phyloP scores from a whole-genome alignment of 1,139 yeast species.

The Diutina sp. region DNA sequence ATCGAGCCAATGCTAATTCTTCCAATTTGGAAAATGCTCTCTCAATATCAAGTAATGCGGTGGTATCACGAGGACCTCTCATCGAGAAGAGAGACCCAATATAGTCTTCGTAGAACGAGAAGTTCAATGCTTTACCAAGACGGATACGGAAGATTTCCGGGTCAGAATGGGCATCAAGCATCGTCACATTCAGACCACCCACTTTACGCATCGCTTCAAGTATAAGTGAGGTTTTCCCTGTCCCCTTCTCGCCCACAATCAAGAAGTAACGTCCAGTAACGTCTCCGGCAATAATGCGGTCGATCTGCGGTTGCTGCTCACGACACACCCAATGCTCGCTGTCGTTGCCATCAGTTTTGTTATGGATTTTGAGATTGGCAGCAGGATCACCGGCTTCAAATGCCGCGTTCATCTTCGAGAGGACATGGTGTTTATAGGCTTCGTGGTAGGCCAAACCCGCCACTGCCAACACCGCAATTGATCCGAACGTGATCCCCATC shows the following conservation, averaged over 20 bases:
- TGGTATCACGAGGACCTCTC: conserved; percentile 76
- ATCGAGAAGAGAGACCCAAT: conserved; percentile 75
- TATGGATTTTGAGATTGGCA: conserved; percentile 42
- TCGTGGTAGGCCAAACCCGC: conserved; percentile 65
- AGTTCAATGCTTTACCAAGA: conserved; percentile 64
- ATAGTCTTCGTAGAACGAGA: conserved; percentile 68
- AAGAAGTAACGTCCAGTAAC: conserved; percentile 57
- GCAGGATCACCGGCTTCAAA: conserved; percentile 62
- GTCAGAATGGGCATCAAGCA: conserved; percentile 77
- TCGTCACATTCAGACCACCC: conserved; percentile 52
- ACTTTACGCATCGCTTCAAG: conserved; percentile 58
- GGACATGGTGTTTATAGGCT: conserved; percentile 45
- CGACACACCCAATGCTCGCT: conserved; percentile 48
- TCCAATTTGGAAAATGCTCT: conserved; percentile 70
- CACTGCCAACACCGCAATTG: conserved; percentile 54
- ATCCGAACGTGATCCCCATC: conserved; percentile 64
- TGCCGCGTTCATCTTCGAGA: conserved; percentile 53
- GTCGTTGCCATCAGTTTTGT: conserved; percentile 16
- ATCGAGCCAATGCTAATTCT: conserved; percentile 50
- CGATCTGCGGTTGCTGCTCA: conserved; percentile 53
- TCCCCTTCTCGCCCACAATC: conserved; percentile 75
- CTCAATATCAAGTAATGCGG: conserved; percentile 72
- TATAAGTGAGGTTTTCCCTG: conserved; percentile 69
- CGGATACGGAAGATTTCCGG: conserved; percentile 73
- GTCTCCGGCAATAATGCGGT: conserved; percentile 53